Conservation (phyloP, 2,329 filamentous ascomycete genomes). For the Fusarium nanum region DNA sequence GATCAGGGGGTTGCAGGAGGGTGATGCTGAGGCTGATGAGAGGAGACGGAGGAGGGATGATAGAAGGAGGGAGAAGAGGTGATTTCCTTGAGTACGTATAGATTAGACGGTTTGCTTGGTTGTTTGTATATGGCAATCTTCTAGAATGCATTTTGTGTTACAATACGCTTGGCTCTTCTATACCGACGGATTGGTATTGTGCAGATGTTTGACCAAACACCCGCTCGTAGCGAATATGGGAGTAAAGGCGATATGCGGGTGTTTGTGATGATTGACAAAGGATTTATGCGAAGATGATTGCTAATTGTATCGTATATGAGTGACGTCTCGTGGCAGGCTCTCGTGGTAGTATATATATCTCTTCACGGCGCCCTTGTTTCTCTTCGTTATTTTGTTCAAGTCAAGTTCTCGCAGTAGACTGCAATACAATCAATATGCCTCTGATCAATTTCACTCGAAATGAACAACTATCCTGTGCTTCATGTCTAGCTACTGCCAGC, state of each 20-base stretch:
- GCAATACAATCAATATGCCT: slow-evolving; percentile 11
- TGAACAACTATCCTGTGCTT: background rate
- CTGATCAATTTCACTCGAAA: background rate
- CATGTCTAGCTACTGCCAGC: background rate
- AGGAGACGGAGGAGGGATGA: slow-evolving; percentile 25
- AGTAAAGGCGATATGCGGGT: background rate
- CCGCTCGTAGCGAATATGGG: background rate
- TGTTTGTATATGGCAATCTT: slow-evolving; percentile 12
- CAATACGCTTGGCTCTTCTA: background rate
- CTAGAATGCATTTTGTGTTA: slow-evolving; percentile 25
- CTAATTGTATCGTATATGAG: background rate
- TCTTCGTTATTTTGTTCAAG: background rate
- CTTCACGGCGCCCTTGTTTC: background rate
- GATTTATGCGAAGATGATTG: slow-evolving; percentile 12
- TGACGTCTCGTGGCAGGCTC: background rate
- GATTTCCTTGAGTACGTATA: slow-evolving; percentile 9
- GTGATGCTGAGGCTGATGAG: slow-evolving; percentile 17
- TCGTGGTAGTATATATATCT: background rate
- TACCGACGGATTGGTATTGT: background rate
- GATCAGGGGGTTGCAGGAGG: slow-evolving; percentile 38
- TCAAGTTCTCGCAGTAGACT: rapidly evolving
- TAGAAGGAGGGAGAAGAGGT: slow-evolving; percentile 14
- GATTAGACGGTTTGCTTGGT: slow-evolving; percentile 1
- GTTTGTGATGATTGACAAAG: slow-evolving; percentile 4
- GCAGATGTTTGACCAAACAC: slow-evolving; percentile 22